Conservation (phyloP, 73 alveolate genomes). For the Paramecium caudatum region DNA sequence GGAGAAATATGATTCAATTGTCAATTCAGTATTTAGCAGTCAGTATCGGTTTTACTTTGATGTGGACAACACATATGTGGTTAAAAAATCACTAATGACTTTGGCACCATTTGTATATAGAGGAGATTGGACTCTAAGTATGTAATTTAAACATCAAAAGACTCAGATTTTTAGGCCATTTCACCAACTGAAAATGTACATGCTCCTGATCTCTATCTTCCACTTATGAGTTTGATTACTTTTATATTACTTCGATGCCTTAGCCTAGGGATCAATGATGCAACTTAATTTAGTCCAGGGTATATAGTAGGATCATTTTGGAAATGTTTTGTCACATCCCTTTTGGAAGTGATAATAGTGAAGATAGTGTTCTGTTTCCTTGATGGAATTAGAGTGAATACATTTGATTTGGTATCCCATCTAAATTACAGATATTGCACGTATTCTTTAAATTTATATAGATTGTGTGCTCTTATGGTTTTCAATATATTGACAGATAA, state of each 20-base stretch:
- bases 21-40: constrained; percentile 9
- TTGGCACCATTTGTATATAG: constrained; percentile 27
- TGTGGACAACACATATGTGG: constrained; percentile 26
- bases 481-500: neutral
- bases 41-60: constrained; percentile 61
- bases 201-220: constrained; percentile 71
- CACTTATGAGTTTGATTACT: constrained; percentile 64
- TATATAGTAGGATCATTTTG: neutral
- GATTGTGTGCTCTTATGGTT: neutral
- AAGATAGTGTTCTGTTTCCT: constrained; percentile 19
- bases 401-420: constrained; percentile 6
- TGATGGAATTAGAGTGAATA: neutral
- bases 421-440: constrained; percentile 64
- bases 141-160: neutral
- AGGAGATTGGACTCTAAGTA: constrained; percentile 58
- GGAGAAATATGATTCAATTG: neutral
- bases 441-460: neutral
- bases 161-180: neutral
- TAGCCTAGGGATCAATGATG: neutral
- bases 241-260: constrained; percentile 63
- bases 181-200: constrained; percentile 71
- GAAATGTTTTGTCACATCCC: constrained; percentile 10
- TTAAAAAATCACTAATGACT: neutral
- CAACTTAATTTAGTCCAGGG: neutral
- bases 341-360: neutral